phyloP scores from a whole-genome alignment of 495 filamentous ascomycete species.

The Xylaria sp. region DNA sequence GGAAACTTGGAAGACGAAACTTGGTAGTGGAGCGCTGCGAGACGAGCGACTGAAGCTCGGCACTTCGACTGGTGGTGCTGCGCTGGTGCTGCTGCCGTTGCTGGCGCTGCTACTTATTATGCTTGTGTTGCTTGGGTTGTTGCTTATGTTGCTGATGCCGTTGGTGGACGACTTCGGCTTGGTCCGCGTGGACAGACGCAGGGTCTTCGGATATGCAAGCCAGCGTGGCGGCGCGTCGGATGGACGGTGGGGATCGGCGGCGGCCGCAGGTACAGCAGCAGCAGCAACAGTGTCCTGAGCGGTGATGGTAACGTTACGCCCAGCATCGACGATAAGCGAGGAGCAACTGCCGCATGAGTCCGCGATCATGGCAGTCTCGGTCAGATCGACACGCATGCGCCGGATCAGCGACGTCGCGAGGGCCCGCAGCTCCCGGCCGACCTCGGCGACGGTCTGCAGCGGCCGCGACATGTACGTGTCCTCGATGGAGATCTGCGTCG shows the following conservation, averaged over 20 bases:
- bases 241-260: neutral
- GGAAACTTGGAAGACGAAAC: constrained; percentile 70
- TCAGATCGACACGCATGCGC: constrained; percentile 79
- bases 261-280: too few relatives aligned
- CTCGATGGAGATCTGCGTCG: constrained; percentile 92
- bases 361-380: too few relatives aligned
- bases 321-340: too few relatives aligned
- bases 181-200: constrained; percentile 79
- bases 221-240: constrained; percentile 38
- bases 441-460: constrained; percentile 65
- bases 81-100: too few relatives aligned
- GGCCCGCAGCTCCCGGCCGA: constrained; percentile 64
- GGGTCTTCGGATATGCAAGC: constrained; percentile 59
- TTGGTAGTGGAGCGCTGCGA: constrained; percentile 70
- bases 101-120: too few relatives aligned
- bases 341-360: too few relatives aligned
- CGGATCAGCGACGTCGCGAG: constrained; percentile 74
- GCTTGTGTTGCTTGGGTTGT: too few relatives aligned
- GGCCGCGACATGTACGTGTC: constrained; percentile 73
- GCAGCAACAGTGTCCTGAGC: neutral
- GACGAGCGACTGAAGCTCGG: constrained; percentile 66
- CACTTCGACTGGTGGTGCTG: constrained; percentile 34
- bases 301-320: too few relatives aligned
- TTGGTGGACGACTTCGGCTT: too few relatives aligned
- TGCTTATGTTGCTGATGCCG: too few relatives aligned